phyloP scores from a whole-genome alignment of 148 eudicot genomes.

The Diospyros lotus region DNA sequence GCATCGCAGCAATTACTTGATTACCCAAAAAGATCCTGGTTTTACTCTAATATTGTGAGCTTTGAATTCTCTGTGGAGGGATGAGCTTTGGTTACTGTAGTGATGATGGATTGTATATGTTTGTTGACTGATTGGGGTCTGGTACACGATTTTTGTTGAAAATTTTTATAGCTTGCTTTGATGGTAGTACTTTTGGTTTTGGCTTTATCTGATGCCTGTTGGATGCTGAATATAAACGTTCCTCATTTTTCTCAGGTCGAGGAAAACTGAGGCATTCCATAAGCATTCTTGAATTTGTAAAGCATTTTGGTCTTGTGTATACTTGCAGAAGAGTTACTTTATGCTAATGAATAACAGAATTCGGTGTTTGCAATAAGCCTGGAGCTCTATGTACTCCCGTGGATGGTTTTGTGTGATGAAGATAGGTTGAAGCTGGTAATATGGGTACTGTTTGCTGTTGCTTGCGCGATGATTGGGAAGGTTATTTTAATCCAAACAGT shows the following conservation, averaged over 20 bases:
- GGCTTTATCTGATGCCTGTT: neutral
- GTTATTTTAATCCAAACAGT: conserved; percentile 61
- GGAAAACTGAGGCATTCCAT: neutral
- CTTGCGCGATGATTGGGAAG: conserved; percentile 69
- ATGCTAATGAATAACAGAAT: neutral
- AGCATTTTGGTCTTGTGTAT: conserved; percentile 2
- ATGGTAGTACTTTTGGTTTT: neutral
- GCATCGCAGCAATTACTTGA: neutral
- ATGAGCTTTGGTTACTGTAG: neutral
- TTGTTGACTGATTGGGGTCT: neutral
- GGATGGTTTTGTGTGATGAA: conserved; percentile 12
- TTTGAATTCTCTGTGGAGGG: neutral
- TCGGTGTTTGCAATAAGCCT: conserved; percentile 13
- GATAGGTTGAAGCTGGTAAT: conserved; percentile 20
- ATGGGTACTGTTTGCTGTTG: conserved; percentile 97
- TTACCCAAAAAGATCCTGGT: neutral
- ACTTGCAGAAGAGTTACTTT: conserved; percentile 24
- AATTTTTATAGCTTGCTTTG: neutral
- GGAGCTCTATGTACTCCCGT: conserved; percentile 10
- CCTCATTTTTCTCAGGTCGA: conserved; percentile 16
- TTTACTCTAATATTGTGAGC: neutral
- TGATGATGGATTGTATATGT: neutral
- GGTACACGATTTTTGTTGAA: neutral
- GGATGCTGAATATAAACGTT: neutral
- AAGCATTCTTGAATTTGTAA: neutral